phyloP scores from a whole-genome alignment of 192 early-diverging fungal genomes.

The Coemansia sp. region DNA sequence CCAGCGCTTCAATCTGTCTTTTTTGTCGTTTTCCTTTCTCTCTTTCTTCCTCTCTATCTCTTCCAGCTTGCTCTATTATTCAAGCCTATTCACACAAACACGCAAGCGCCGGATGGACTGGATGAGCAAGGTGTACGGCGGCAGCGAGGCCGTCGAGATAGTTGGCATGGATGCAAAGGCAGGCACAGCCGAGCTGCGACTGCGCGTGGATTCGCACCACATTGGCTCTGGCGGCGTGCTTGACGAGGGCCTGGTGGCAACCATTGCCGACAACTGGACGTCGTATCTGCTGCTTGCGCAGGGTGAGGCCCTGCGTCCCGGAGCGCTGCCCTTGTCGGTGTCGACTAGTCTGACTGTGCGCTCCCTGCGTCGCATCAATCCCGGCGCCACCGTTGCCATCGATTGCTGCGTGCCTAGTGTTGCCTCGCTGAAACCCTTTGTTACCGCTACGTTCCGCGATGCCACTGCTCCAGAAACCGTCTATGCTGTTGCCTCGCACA shows the following conservation, averaged over 20 bases:
- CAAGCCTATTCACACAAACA: neutral
- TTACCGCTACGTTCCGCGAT: conserved; percentile 23
- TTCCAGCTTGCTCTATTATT: neutral
- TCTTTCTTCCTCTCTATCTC: neutral
- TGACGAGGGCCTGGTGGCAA: conserved; percentile 45
- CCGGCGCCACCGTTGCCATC: conserved; percentile 25
- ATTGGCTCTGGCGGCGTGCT: conserved; percentile 24
- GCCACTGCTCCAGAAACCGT: conserved; percentile 14
- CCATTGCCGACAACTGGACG: conserved; percentile 42
- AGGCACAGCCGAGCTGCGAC: conserved; percentile 13
- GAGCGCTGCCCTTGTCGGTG: conserved; percentile 31
- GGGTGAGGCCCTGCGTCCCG: conserved; percentile 10
- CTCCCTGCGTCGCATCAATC: conserved; percentile 11
- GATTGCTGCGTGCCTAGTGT: conserved; percentile 9
- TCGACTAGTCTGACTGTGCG: conserved; percentile 35
- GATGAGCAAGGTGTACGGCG: conserved; percentile 18
- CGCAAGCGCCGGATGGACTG: neutral
- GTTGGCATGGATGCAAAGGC: conserved; percentile 5
- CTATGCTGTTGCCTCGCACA: conserved; percentile 33
- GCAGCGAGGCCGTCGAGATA: conserved; percentile 10
- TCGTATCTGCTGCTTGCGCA: conserved; percentile 34
- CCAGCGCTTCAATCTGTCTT: neutral
- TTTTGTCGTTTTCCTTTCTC: conserved; percentile 4
- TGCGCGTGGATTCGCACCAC: conserved; percentile 20
- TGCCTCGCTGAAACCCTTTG: conserved; percentile 14